Base-by-base conservation (phyloP, 352 stramenopile species). In the Phytophthora sp. region DNA sequence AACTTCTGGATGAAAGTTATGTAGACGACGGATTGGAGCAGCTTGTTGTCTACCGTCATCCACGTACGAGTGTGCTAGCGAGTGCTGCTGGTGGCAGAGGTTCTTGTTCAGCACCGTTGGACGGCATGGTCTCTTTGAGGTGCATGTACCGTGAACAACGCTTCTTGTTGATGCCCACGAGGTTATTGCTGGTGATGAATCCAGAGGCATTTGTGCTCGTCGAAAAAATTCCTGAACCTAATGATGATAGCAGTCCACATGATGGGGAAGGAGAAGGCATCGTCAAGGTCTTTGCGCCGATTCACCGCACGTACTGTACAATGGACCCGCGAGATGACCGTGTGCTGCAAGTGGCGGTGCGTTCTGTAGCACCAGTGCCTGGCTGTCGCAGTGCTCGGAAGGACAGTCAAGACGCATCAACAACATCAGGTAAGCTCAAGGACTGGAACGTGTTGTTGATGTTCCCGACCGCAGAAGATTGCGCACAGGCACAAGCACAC, bases 71-170 rank as follows among this genome's bases (percentile, higher is more conserved):
- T 21, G 41, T 73, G 3, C 57, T 93, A 24, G 78, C 73, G 0
- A 63, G 66, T 13, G 78, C 73, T 33, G 68, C 73, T 0, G 66
- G 61, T 20, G 57, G 64, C 0, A 71, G 57, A 1, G 71, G 61
- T 16, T 70, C 51, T 1, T 62, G 51, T 15, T 60, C 69, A 30
- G 73, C 62, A 2, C 56, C 74, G 23, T 52, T 93, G 18, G 74
- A 88, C 23, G 85, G 85, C 11, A 91, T 93, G 82, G 85, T 91
- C 2, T 80, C 75, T 20, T 69, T 93, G 3, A 76, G 72, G 30
- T 93, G 85, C 55, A 80, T 88, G 20, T 93, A 84, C 72, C 77
- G 85, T n/a, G 85, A 93, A 49, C 85, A 93, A 52, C 83, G 85
- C 5, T 93, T 93, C 52, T 29, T 91, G 44, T 68, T 85, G 18